These are phyloP conservation scores for Apiospora kogelbergensis DNA, from an alignment of 2,329 filamentous ascomycete genomes.

Conservation along the genomic window DNA sequence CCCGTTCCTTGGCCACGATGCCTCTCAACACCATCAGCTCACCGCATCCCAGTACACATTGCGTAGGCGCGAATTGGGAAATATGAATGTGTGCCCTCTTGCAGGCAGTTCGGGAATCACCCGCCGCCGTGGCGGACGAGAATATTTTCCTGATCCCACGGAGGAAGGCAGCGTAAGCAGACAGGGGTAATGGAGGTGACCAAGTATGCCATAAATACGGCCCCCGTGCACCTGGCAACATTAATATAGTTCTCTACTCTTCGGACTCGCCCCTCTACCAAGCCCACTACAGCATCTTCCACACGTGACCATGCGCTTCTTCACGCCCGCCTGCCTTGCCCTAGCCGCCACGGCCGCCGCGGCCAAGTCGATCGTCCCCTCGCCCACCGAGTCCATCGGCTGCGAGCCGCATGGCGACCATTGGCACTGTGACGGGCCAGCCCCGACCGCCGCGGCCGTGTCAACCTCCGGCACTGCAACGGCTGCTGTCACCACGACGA, in stretches of 20 bases:
- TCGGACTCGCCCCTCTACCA: background rate
- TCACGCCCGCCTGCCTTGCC: constrained; percentile 10
- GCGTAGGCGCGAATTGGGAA: background rate
- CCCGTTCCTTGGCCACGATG: background rate
- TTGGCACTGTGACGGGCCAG: constrained; percentile 26
- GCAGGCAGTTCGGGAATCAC: background rate
- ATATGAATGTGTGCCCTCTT: background rate
- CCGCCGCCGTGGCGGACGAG: background rate
- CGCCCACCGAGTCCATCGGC: constrained; percentile 28
- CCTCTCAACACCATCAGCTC: background rate
- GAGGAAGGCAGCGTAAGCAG: background rate
- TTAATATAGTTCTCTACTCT: too few species aligned
- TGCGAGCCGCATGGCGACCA: constrained; percentile 41
- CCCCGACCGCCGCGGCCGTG: constrained; percentile 6
- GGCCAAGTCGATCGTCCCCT: constrained; percentile 15
- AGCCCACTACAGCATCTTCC: too few species aligned
- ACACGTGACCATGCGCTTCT: constrained; percentile 18
- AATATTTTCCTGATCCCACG: background rate
- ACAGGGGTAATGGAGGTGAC: background rate
- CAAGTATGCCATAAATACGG: background rate
- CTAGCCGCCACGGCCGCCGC: constrained; percentile 16
- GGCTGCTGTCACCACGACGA: constrained; percentile 5
- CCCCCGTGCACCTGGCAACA: background rate
- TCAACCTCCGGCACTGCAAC: background rate
- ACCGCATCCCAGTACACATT: background rate